Evolutionary conservation across 164 flowering plant species (phyloP).

Genomic region (Tetracentron sinense): DNA sequence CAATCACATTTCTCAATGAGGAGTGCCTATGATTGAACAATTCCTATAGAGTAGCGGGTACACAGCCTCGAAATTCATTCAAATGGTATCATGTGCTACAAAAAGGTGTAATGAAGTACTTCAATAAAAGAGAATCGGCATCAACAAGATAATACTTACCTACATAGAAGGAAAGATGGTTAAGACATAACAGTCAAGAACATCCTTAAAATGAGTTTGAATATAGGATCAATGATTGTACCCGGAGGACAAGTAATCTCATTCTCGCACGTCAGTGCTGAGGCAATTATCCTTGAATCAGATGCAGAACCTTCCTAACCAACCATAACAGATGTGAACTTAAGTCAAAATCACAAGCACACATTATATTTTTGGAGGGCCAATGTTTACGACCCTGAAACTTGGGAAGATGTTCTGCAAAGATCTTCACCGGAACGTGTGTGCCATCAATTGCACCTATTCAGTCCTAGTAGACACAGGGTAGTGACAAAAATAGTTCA

Average conservation of each 20-base stretch:
- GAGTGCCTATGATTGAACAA: not conserved
- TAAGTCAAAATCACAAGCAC: not conserved
- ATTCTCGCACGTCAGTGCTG: not conserved
- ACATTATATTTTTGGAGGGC: not conserved
- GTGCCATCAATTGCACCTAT: no score
- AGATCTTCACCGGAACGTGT: no score
- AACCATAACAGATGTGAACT: not conserved
- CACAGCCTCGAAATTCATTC: not conserved
- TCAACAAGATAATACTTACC: not conserved
- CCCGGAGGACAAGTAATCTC: not conserved
- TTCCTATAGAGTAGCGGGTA: not conserved
- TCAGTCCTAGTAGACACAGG: no score
- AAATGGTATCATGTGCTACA: not conserved
- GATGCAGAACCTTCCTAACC: constrained; percentile 2
- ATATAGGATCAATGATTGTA: not conserved
- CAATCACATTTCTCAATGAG: constrained; percentile 1
- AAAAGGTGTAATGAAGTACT: not conserved
- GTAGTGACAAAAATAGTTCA: no score
- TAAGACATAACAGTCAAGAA: not conserved
- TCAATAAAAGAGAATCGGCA: not conserved
- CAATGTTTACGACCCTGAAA: not conserved
- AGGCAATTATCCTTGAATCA: not conserved
- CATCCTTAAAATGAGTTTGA: not conserved
- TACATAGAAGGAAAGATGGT: not conserved
- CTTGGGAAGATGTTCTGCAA: no score